phyloP scores from a whole-genome alignment of 345 rosid species.

The Lagerstroemia speciosa region DNA sequence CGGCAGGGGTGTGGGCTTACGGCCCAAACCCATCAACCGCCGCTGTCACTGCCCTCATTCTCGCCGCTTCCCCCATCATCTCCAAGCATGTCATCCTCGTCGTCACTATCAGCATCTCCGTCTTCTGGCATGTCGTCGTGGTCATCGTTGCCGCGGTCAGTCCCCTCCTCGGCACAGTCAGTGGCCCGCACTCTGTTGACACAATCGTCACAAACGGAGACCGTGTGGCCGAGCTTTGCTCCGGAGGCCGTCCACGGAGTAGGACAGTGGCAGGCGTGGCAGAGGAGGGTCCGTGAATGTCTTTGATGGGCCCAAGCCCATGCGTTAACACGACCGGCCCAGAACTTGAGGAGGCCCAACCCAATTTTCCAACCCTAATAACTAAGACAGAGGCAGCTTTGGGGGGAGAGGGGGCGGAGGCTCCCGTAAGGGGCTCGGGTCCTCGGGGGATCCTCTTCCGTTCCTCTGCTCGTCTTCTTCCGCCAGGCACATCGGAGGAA shows the following conservation, averaged over 20 bases:
- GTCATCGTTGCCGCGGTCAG: constrained; percentile 10
- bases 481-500: too few relatives aligned
- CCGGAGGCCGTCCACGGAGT: constrained; percentile 69
- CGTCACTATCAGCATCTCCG: constrained; percentile 15
- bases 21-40: too few relatives aligned
- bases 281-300: constrained; percentile 47
- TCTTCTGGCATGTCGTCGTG: constrained; percentile 13
- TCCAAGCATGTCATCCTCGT: neutral
- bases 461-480: too few relatives aligned
- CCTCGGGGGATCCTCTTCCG: too few relatives aligned
- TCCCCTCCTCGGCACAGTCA: constrained; percentile 14
- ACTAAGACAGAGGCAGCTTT: too few relatives aligned
- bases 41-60: constrained; percentile 6
- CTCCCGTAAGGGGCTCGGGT: too few relatives aligned
- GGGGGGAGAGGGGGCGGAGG: too few relatives aligned
- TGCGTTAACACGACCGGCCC: too few relatives aligned
- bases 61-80: constrained; percentile 5
- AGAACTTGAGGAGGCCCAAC: too few relatives aligned
- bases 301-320: too few relatives aligned
- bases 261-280: constrained; percentile 36
- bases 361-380: too few relatives aligned
- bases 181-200: constrained; percentile 10
- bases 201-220: constrained; percentile 45
- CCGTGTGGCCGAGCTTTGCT: constrained; percentile 35
- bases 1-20: too few relatives aligned